Percentiles rank a stretch among this genome's conserved stretches.
phyloP scores from a whole-genome alignment of 129 eudicot species.

The Chrysanthemum lavandulifolium region DNA sequence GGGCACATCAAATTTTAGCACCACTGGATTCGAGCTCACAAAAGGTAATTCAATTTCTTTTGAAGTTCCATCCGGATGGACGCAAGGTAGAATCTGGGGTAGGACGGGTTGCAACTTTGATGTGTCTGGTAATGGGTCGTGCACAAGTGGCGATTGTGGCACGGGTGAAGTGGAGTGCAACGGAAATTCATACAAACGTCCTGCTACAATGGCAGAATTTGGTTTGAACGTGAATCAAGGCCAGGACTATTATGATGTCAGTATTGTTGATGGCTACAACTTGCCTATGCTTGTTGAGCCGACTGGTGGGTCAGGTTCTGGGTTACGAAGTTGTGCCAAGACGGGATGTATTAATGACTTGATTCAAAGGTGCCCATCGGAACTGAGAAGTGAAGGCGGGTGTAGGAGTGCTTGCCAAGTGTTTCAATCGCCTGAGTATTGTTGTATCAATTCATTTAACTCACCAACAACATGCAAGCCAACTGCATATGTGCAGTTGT shows the following conservation, averaged over 20 bases:
- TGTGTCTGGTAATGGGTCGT: constrained; percentile 13
- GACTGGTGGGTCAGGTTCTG: constrained; percentile 22
- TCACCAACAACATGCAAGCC: constrained; percentile 24
- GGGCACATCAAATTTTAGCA: neutral
- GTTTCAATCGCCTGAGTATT: constrained; percentile 36
- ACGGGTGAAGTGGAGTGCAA: constrained; percentile 9
- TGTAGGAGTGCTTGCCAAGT: constrained; percentile 37
- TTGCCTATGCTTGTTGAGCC: constrained; percentile 38
- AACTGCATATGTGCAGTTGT: constrained; percentile 29
- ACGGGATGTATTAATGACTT: constrained; percentile 36
- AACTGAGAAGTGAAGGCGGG: constrained; percentile 29
- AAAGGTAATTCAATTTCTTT: constrained; percentile 18
- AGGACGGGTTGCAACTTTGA: constrained; percentile 26
- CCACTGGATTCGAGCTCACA: constrained; percentile 21
- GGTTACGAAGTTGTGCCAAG: constrained; percentile 15
- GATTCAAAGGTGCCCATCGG: constrained; percentile 24
- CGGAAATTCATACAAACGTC: neutral
- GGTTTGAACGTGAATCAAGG: neutral
- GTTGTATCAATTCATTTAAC: constrained; percentile 17
- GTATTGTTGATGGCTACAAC: constrained; percentile 33
- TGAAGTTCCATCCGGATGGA: constrained; percentile 10
- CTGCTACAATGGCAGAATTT: neutral
- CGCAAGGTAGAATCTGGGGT: neutral
- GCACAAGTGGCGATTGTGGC: constrained; percentile 23
- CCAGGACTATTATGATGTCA: constrained; percentile 26